These are phyloP conservation scores for Malassezia equina DNA, from an alignment of 1,284 basidiomycete genomes.

Conservation along the genomic window DNA sequence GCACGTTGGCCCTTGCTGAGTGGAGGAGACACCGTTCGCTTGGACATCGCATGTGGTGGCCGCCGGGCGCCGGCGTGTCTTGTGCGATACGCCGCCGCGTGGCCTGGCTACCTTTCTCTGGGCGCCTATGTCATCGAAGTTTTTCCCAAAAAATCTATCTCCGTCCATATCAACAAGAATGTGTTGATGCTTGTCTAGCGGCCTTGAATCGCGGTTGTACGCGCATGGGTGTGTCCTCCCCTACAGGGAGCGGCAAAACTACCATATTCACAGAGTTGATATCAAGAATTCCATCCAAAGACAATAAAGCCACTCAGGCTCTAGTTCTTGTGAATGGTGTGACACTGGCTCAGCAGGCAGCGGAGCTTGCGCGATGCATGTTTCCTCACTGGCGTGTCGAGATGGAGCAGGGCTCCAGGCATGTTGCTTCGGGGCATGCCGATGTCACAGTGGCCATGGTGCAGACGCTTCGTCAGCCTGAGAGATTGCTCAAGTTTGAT, in stretches of 20 bases:
- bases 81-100: background rate
- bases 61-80: background rate
- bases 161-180: slow-evolving; percentile 79
- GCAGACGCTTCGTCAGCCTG: slow-evolving; percentile 65
- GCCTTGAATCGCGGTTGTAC: slow-evolving; percentile 59
- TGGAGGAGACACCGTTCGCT: background rate
- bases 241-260: slow-evolving; percentile 77
- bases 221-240: slow-evolving; percentile 81
- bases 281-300: slow-evolving; percentile 18
- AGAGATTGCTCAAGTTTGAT: slow-evolving; percentile 68
- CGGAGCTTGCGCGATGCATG: slow-evolving; percentile 60
- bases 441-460: slow-evolving; percentile 87
- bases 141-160: slow-evolving; percentile 6
- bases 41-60: background rate
- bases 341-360: slow-evolving; percentile 78
- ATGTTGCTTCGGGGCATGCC: slow-evolving; percentile 66
- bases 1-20: background rate
- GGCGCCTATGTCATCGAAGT: background rate
- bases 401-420: slow-evolving; percentile 74
- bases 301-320: slow-evolving; percentile 50
- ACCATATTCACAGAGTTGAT: slow-evolving; percentile 60
- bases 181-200: slow-evolving; percentile 65
- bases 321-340: slow-evolving; percentile 75
- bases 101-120: background rate
- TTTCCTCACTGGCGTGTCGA: slow-evolving; percentile 71